Percentiles rank a stretch among this genome's conserved stretches.
phyloP scores from a whole-genome alignment of 2,329 filamentous ascomycete genomes.

The Lasiodiplodia gonubiensis region DNA sequence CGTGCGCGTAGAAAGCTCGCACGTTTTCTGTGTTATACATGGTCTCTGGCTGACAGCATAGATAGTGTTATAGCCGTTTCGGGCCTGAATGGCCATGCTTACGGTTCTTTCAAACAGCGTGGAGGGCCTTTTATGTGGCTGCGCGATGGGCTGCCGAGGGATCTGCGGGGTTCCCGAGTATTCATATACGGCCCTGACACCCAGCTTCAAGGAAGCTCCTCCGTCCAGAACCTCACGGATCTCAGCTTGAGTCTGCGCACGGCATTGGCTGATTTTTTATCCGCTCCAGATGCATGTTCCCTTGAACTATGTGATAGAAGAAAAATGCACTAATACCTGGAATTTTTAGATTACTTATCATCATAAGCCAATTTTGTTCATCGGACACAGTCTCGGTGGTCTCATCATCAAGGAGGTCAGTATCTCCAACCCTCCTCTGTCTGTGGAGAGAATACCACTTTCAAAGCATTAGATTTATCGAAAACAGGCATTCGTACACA shows the following conservation, averaged over 20 bases:
- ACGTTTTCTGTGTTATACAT: too few species aligned
- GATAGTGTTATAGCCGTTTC: background rate
- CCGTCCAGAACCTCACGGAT: background rate
- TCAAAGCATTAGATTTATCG: background rate
- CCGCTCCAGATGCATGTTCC: background rate
- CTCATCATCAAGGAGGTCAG: background rate
- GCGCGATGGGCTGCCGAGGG: background rate
- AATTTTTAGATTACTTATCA: background rate
- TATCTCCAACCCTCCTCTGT: background rate
- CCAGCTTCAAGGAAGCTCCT: background rate
- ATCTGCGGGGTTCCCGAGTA: background rate
- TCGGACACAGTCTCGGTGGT: background rate
- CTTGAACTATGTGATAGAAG: background rate
- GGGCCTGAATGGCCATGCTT: background rate
- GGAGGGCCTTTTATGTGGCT: constrained; percentile 11
- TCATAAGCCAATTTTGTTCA: background rate
- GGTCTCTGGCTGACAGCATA: too few species aligned
- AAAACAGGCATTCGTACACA: background rate
- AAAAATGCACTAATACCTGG: background rate
- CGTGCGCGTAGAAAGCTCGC: too few species aligned
- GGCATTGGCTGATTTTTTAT: background rate
- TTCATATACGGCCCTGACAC: constrained; percentile 9
- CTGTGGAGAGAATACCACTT: background rate
- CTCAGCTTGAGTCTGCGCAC: background rate
- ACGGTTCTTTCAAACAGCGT: background rate